A percentile compares a stretch with the other conserved stretches of the same genome.
Conservation (phyloP, 345 rosid species). For the Carallia pectinifolia region DNA sequence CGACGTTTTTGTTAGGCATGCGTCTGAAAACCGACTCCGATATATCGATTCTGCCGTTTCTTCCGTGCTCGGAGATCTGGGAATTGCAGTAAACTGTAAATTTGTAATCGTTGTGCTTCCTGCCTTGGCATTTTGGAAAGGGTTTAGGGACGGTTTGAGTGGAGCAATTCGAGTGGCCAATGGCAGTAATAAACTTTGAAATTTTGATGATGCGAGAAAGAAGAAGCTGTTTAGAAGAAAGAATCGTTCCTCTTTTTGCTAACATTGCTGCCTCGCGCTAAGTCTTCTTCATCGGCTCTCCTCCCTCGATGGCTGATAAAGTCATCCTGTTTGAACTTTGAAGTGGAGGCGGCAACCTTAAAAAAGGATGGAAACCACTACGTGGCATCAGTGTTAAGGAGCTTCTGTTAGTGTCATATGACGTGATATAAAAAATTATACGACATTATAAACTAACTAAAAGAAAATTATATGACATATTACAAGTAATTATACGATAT, state of each 20-base stretch:
- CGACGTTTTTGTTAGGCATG: constrained; percentile 51
- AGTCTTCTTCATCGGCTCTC: no score
- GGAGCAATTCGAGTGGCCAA: constrained; percentile 2
- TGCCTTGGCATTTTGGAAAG: background rate
- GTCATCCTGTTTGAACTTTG: no score
- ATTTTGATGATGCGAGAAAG: background rate
- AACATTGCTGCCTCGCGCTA: constrained; percentile 4
- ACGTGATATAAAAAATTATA: no score
- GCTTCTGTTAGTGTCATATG: no score
- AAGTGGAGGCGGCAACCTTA: no score
- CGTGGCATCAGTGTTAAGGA: no score
- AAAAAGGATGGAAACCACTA: no score
- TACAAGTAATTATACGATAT: no score
- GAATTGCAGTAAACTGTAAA: constrained; percentile 52
- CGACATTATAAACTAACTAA: no score
- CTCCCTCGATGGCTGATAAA: no score
- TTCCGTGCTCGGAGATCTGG: constrained; percentile 60
- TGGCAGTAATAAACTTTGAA: constrained; percentile 2
- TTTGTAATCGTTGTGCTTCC: constrained; percentile 11
- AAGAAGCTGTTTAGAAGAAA: background rate
- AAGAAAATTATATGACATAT: no score
- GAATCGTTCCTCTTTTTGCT: background rate
- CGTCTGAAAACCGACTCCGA: constrained; percentile 60
- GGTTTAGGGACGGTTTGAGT: background rate
- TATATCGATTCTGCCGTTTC: constrained; percentile 46